These are phyloP conservation scores for Forsythia viridissima DNA, from an alignment of 257 asterid genomes.

Conservation along the genomic window DNA sequence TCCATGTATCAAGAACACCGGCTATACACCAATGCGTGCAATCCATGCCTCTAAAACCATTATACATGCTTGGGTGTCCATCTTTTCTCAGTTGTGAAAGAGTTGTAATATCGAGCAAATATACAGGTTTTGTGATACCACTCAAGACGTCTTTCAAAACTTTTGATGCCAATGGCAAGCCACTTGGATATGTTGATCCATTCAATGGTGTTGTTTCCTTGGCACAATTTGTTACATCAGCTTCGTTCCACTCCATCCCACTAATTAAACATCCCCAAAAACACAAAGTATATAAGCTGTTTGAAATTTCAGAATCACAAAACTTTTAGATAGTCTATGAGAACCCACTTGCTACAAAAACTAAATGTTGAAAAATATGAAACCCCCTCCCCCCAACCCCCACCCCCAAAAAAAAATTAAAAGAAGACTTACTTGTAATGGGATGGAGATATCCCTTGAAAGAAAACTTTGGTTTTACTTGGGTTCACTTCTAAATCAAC, in stretches of 20 bases:
- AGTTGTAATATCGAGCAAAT: conserved; percentile 53
- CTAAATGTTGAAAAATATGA: too few species aligned
- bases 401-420: neutral
- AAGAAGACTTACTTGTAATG: conserved; percentile 50
- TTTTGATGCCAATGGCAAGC: conserved; percentile 34
- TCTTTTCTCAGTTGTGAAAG: conserved; percentile 65
- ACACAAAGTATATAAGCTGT: too few species aligned
- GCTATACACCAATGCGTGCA: conserved; percentile 76
- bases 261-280: conserved; percentile 23
- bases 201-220: conserved; percentile 43
- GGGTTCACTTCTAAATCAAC: conserved; percentile 38
- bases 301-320: too few species aligned
- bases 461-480: conserved; percentile 52
- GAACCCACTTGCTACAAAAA: neutral
- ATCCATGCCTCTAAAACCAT: conserved; percentile 45
- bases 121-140: conserved; percentile 23
- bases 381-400: too few species aligned
- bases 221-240: conserved; percentile 35
- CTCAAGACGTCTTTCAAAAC: conserved; percentile 41
- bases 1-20: conserved; percentile 74
- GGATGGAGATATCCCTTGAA: conserved; percentile 61
- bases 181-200: conserved; percentile 52
- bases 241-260: conserved; percentile 57
- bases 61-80: conserved; percentile 53
- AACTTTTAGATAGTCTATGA: too few species aligned